These are phyloP conservation scores for Neostapfia colusana DNA, from an alignment of 176 grass and related monocot genomes.

Conservation along the genomic window DNA sequence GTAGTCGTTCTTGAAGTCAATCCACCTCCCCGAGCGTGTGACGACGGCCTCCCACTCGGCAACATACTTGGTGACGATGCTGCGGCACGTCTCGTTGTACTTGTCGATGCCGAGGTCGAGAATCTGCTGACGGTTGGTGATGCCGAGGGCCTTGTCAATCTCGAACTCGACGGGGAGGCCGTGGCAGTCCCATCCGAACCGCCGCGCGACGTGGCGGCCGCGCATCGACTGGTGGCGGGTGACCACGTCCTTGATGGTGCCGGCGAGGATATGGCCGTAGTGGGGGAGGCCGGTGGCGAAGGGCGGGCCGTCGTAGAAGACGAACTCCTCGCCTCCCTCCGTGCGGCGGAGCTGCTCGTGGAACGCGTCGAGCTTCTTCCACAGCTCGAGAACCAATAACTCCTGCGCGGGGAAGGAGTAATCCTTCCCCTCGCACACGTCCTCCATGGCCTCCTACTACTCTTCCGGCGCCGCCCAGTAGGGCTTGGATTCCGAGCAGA, in stretches of 20 bases:
- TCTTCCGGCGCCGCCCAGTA: neutral
- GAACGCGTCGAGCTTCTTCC: constrained; percentile 65
- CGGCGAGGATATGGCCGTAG: constrained; percentile 95
- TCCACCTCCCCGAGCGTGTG: constrained; percentile 82
- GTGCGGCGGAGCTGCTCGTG: constrained; percentile 78
- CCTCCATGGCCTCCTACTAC: constrained; percentile 56
- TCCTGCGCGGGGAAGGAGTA: constrained; percentile 86
- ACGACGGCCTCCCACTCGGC: constrained; percentile 82
- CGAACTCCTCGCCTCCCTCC: constrained; percentile 79
- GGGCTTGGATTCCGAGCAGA: constrained; percentile 4
- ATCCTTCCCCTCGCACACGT: constrained; percentile 88
- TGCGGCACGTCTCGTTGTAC: constrained; percentile 85
- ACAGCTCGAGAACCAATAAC: constrained; percentile 65
- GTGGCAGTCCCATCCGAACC: constrained; percentile 97
- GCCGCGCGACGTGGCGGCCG: constrained; percentile 78
- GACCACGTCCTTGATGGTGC: constrained; percentile 99
- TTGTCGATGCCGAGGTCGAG: constrained; percentile 83
- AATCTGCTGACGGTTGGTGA: constrained; percentile 83
- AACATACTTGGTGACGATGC: constrained; percentile 95
- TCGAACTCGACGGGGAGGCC: constrained; percentile 95
- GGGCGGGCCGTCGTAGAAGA: constrained; percentile 94
- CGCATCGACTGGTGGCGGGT: constrained; percentile 92
- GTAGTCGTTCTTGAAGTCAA: constrained; percentile 94
- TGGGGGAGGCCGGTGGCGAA: constrained; percentile 94
- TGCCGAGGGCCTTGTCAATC: constrained; percentile 73